Evolutionary conservation across 768 basidiomycete genomes (phyloP), one percentile per base, ranked within the genome.

Genomic region (Dentipellis fragilis): DNA sequence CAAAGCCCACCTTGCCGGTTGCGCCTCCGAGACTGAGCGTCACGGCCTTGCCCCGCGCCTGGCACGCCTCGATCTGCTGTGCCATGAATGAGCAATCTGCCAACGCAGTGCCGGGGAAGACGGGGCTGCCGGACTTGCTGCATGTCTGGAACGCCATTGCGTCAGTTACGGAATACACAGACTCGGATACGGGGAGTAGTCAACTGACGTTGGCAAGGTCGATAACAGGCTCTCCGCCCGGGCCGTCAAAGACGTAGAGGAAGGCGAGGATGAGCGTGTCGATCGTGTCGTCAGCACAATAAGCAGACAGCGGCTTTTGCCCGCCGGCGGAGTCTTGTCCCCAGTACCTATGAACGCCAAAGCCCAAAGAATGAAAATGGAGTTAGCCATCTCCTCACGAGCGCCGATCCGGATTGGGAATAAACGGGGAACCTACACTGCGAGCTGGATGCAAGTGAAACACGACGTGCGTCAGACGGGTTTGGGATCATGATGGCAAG

Each of bases 211-310:
- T 84, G 46, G 82, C 74, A 39, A 87, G 65, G 66, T 87, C 72
- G 57, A 87, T 72, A 9, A 77, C 74, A 4, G 84, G 85, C 9
- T 77, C 62, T 54, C 77, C 78, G 6, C 80, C 84, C 10, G 73
- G 71, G 14, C 76, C 76, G 67, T 79, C 84, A 69, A 80, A 84
- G 50, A 77, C 73, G 59, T 78, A 68, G 35, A 86, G 58, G 65
- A 85, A 86, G 1, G 83, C 83, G 47, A 86, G 56, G 0, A 83
- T 85, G 49, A 86, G 70, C 40, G 71, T 76, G 60, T 86, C 73
- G 48, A 85, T 78, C 2, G 75, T 68, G 63, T 75, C 65, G 62
- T 85, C 84, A 76, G 81, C 61, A 59, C 80, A 84, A 62, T 82
- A 83, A 10, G 67, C 66, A 1, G 74, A 67, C 36, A 84, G 65